Evolutionary conservation across 306 rosid genomes (phyloP).

Genomic region (Benincasa hispida): DNA sequence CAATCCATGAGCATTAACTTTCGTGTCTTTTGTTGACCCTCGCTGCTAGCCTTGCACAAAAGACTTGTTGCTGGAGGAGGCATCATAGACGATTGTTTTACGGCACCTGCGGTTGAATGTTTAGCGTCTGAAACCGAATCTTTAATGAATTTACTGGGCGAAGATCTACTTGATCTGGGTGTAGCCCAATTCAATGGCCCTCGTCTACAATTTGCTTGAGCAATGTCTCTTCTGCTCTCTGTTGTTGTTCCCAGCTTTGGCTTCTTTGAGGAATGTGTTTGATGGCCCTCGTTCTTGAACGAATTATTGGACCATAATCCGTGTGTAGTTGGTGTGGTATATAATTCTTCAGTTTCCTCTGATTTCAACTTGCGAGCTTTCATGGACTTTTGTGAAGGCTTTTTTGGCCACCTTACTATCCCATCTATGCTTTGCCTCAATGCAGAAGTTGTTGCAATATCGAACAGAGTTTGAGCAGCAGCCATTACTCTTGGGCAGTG

Average conservation of each 20-base stretch:
- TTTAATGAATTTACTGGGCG: slow-evolving; percentile 41
- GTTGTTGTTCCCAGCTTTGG: slow-evolving; percentile 36
- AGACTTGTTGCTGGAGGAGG: slow-evolving; percentile 58
- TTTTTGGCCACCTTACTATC: slow-evolving; percentile 62
- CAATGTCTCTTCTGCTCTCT: slow-evolving; percentile 33
- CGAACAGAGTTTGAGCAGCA: slow-evolving; percentile 71
- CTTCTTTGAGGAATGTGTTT: slow-evolving; percentile 45
- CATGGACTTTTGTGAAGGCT: slow-evolving; percentile 59
- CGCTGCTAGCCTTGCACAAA: slow-evolving; percentile 34
- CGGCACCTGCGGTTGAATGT: slow-evolving; percentile 26
- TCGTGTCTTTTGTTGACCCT: slow-evolving; percentile 41
- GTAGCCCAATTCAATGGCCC: slow-evolving; percentile 51
- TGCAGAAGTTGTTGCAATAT: slow-evolving; percentile 37
- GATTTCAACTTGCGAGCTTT: slow-evolving; percentile 54
- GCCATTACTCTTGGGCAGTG: slow-evolving; percentile 38
- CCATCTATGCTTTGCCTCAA: slow-evolving; percentile 36
- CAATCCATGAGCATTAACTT: slow-evolving; percentile 55
- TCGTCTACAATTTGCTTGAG: slow-evolving; percentile 31
- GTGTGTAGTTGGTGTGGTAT: slow-evolving; percentile 21
- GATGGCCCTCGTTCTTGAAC: slow-evolving; percentile 30
- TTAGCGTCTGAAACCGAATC: slow-evolving; percentile 35
- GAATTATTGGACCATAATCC: slow-evolving; percentile 26
- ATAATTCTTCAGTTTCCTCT: slow-evolving; percentile 43
- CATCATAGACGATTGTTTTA: slow-evolving; percentile 57
- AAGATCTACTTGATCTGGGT: slow-evolving; percentile 75